Evolutionary conservation across 2,329 filamentous ascomycete species (phyloP), one percentile per base, ranked within the genome.

Genomic region (Tolypocladium guangdongense): DNA sequence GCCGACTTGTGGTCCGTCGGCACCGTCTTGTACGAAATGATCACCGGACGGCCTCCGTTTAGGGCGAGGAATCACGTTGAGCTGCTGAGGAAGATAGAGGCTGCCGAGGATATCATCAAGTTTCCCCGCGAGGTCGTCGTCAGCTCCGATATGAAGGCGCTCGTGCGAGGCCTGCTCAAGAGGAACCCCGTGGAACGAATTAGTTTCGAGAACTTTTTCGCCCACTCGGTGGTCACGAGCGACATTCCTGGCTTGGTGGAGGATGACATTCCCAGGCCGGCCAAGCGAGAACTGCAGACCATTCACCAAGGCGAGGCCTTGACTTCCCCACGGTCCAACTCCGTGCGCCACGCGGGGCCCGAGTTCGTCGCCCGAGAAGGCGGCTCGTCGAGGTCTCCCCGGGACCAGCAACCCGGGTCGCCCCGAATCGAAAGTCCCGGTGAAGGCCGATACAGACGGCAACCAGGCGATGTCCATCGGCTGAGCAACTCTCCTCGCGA

Each of bases 1-100:
- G 92, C 91, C 48, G 93, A 99, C 72, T 74, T 99, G 36, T 99
- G 93, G 93, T 99, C 93, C 24, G 90, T 96, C 36, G 93, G 93
- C 50, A 96, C 93, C 20, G 93, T 99, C 10, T 74, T 95, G 27
- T 96, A 90, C 66, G 93, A 99, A 72, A 96, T 99, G 91, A 83
- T 93, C 56, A 88, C 86, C 7, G 92, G 91, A 52, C 86, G 83
- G 57, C 90, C 93, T 24, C 93, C 93, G 0, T 99, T 97, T 71
- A 81, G 90, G 59, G 93, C 93, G 35, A 83, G 83, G 53, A 97
- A 99, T 65, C 93, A 99, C 64, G 91, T 99, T 41, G 93, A 99
- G 67, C 75, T 99, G 37, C 78, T 97, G 45, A 83, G 89, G 56
- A 93, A 88, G 73, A 99, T 99, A 59, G 92, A 97, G 68, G 86